Conservation (phyloP, 257 asterid species). For the Ophiorrhiza pumila region DNA sequence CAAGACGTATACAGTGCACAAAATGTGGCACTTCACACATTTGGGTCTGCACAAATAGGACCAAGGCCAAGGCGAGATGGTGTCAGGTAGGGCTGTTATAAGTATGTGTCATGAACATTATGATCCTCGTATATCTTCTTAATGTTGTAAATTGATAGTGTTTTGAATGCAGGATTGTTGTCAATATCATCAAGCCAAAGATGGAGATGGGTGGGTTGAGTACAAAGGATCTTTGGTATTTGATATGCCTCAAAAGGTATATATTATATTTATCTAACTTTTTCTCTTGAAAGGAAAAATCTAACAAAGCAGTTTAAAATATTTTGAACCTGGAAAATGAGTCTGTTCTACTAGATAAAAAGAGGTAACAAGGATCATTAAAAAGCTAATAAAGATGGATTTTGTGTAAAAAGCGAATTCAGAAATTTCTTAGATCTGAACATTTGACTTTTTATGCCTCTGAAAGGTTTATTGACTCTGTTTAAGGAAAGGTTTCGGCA, state of each 20-base stretch:
- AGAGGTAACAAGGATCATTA: too few species aligned
- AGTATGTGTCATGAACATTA: neutral
- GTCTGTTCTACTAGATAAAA: too few species aligned
- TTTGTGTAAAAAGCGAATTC: neutral
- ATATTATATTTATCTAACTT: neutral
- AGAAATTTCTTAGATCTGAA: neutral
- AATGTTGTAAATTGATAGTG: conserved; percentile 12
- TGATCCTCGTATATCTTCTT: neutral
- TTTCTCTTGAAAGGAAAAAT: neutral
- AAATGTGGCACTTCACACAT: conserved; percentile 93
- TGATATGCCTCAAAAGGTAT: conserved; percentile 71
- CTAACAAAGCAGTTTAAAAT: too few species aligned
- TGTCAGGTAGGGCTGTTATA: conserved; percentile 64
- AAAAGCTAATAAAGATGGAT: neutral
- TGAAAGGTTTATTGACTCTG: neutral
- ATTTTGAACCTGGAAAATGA: too few species aligned
- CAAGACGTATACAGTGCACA: conserved; percentile 96
- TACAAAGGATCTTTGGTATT: conserved; percentile 83
- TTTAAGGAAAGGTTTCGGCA: neutral
- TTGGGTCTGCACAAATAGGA: conserved; percentile 92
- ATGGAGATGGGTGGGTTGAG: conserved; percentile 99
- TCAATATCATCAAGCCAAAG: conserved; percentile 97
- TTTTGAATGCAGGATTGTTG: conserved; percentile 73
- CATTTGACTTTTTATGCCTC: neutral
- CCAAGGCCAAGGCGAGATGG: conserved; percentile 97